Evolutionary conservation across 169 alveolate genomes (phyloP).

Genomic region (Cytauxzoon felis): DNA sequence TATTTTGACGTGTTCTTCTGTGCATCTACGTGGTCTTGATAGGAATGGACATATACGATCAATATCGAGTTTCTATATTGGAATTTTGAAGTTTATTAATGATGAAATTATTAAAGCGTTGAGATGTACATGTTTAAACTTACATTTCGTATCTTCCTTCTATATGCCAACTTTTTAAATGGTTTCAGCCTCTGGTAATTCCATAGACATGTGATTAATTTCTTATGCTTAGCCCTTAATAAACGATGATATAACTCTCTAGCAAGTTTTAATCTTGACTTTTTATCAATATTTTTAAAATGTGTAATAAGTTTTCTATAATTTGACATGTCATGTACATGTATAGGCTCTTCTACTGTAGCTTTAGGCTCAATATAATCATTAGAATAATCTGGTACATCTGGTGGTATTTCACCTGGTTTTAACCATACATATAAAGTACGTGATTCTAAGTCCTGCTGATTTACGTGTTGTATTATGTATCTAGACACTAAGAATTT

Average conservation of each 20-base stretch:
- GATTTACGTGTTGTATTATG: constrained; percentile 65
- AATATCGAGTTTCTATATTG: constrained; percentile 40
- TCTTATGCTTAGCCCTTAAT: constrained; percentile 35
- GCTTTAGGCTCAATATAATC: constrained; percentile 55
- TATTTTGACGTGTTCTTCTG: constrained; percentile 58
- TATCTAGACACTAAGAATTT: constrained; percentile 64
- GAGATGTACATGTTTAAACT: not conserved
- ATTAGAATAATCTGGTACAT: constrained; percentile 43
- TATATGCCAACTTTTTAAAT: constrained; percentile 3
- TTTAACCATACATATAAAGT: constrained; percentile 36
- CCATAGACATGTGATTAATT: constrained; percentile 44
- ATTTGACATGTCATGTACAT: constrained; percentile 49
- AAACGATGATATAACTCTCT: constrained; percentile 47
- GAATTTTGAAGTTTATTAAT: constrained; percentile 26
- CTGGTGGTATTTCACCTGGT: constrained; percentile 43
- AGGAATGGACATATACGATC: constrained; percentile 70
- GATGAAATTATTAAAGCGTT: constrained; percentile 19
- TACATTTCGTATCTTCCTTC: constrained; percentile 59
- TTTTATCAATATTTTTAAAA: constrained; percentile 5
- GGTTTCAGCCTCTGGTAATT: constrained; percentile 59
- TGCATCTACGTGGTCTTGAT: constrained; percentile 68
- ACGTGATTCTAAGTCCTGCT: constrained; percentile 38
- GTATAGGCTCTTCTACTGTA: constrained; percentile 50
- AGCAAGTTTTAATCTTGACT: constrained; percentile 15
- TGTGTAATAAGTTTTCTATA: constrained; percentile 39